Percentiles rank a stretch among this genome's conserved stretches.
phyloP scores from a whole-genome alignment of 352 stramenopile species.

The Globisporangium mamillatum region DNA sequence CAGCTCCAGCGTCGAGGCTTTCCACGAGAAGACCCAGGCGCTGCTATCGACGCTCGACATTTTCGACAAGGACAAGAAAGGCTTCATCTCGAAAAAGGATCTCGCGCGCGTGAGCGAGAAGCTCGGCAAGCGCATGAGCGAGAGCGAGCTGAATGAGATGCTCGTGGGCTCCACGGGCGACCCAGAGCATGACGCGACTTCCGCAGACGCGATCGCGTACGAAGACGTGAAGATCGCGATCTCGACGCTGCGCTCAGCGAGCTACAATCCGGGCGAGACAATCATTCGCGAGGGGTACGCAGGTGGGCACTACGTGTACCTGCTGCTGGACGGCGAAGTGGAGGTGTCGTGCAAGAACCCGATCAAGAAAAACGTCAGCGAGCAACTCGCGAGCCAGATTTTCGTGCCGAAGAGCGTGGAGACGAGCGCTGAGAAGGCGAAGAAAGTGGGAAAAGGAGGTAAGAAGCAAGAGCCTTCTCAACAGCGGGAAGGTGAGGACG shows the following conservation, averaged over 20 bases:
- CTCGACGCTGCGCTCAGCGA: constrained; percentile 68
- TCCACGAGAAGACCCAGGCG: constrained; percentile 65
- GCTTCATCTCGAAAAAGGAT: constrained; percentile 80
- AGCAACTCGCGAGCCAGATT: constrained; percentile 13
- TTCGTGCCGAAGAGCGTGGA: constrained; percentile 8
- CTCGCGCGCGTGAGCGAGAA: constrained; percentile 68
- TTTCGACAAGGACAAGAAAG: constrained; percentile 78
- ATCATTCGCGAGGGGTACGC: constrained; percentile 75
- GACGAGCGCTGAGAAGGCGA: background rate
- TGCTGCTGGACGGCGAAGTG: constrained; percentile 74
- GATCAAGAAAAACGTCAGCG: constrained; percentile 34
- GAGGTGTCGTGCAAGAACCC: constrained; percentile 79
- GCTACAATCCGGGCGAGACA: constrained; percentile 56
- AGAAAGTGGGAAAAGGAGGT: background rate
- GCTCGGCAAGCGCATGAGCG: constrained; percentile 67
- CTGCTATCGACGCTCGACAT: constrained; percentile 67
- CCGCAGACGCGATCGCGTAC: constrained; percentile 61
- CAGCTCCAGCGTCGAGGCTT: constrained; percentile 64
- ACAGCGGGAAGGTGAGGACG: constrained; percentile 16
- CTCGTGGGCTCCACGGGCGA: constrained; percentile 73
- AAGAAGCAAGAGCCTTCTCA: background rate
- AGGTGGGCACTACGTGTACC: constrained; percentile 72
- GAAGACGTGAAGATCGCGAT: constrained; percentile 85
- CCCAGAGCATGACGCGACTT: constrained; percentile 51
- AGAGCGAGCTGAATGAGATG: constrained; percentile 83